These are phyloP conservation scores for Guillardia theta DNA, from an alignment of 78 protist genomes.

Conservation along the genomic window DNA sequence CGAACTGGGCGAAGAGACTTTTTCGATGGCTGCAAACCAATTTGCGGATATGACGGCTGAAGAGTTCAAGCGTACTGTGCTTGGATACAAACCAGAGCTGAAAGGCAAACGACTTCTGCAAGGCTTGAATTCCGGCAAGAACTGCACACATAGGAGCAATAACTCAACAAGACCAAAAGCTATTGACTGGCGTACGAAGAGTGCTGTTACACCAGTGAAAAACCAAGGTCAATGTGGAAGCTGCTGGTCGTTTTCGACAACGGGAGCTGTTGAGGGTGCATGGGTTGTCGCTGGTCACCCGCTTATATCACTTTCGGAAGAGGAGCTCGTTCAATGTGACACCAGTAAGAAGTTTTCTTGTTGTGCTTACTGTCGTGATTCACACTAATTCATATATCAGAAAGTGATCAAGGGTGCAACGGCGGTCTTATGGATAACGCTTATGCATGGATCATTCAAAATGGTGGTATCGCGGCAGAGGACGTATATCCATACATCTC, in stretches of 20 bases:
- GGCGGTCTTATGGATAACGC: slow-evolving; percentile 66
- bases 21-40: slow-evolving; percentile 60
- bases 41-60: slow-evolving; percentile 69
- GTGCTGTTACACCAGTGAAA: slow-evolving; percentile 70
- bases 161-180: not conserved
- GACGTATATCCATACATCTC: slow-evolving; percentile 81
- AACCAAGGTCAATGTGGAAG: slow-evolving; percentile 81
- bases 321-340: slow-evolving; percentile 53
- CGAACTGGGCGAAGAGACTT: not conserved
- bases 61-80: slow-evolving; percentile 59
- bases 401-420: slow-evolving; percentile 63
- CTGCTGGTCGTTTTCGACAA: slow-evolving; percentile 78
- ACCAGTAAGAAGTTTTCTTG: not conserved
- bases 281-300: slow-evolving; percentile 17
- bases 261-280: slow-evolving; percentile 52
- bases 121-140: not conserved
- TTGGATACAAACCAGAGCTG: not conserved
- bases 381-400: not conserved
- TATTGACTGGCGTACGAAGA: slow-evolving; percentile 64
- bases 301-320: slow-evolving; percentile 33
- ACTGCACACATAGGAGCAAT: not conserved
- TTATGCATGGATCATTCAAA: slow-evolving; percentile 60
- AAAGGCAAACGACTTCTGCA: not conserved
- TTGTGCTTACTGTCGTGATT: not conserved
- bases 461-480: slow-evolving; percentile 78